Evolutionary conservation across 192 early-diverging fungal genomes (phyloP).

Genomic region (Lunasporangiospora selenospora): DNA sequence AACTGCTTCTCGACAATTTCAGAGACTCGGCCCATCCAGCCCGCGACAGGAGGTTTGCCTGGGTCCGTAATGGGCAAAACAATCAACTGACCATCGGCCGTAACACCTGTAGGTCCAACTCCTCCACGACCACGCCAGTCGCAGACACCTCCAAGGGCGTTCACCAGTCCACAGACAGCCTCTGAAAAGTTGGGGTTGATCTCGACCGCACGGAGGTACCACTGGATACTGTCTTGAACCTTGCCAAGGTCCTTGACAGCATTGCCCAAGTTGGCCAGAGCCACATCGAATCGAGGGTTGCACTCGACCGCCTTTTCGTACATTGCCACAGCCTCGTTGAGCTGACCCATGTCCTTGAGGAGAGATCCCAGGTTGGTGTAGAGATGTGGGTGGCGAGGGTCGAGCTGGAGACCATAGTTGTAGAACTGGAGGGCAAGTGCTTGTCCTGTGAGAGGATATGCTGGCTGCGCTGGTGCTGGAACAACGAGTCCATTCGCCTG

Average conservation of each 20-base stretch:
- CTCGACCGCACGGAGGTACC: slow-evolving; percentile 84
- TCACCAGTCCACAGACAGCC: slow-evolving; percentile 90
- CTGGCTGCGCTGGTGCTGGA: slow-evolving; percentile 22
- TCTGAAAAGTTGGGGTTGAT: slow-evolving; percentile 92
- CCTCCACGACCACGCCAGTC: slow-evolving; percentile 87
- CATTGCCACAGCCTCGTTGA: slow-evolving; percentile 85
- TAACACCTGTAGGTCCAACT: slow-evolving; percentile 53
- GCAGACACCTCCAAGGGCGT: slow-evolving; percentile 87
- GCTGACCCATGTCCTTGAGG: slow-evolving; percentile 88
- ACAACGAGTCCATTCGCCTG: slow-evolving; percentile 40
- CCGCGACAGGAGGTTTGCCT: slow-evolving; percentile 38
- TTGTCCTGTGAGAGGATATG: slow-evolving; percentile 66
- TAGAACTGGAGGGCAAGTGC: slow-evolving; percentile 86
- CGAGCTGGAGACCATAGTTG: slow-evolving; percentile 82
- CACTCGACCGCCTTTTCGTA: slow-evolving; percentile 88
- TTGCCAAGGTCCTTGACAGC: slow-evolving; percentile 92
- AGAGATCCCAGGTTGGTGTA: slow-evolving; percentile 95
- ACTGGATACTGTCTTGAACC: slow-evolving; percentile 86
- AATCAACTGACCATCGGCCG: slow-evolving; percentile 40
- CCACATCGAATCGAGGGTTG: slow-evolving; percentile 90
- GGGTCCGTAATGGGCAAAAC: slow-evolving; percentile 10
- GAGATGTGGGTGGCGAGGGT: slow-evolving; percentile 85
- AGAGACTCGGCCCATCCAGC: slow-evolving; percentile 79
- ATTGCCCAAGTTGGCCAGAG: slow-evolving; percentile 92
- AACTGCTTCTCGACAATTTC: slow-evolving; percentile 85